Evolutionary conservation across 148 eudicot species (phyloP).

Genomic region (Salicornia ramosissima): DNA sequence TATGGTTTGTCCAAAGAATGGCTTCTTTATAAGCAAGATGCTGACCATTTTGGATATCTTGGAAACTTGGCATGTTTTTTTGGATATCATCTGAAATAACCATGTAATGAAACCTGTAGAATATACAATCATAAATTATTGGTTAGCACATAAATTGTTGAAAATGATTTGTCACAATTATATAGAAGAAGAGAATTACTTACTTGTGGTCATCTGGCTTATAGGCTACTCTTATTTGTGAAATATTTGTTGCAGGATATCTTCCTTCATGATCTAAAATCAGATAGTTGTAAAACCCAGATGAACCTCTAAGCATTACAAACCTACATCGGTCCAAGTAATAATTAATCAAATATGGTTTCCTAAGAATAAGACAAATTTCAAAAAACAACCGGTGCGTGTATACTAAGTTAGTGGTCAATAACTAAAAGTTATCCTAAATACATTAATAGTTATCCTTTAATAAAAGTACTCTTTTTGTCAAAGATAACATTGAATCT

Average conservation of each 20-base stretch:
- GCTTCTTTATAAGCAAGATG: constrained; percentile 60
- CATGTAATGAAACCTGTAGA: constrained; percentile 60
- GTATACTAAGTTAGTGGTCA: no score
- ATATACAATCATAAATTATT: neutral
- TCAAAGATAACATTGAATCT: no score
- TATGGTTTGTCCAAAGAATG: constrained; percentile 46
- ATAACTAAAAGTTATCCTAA: no score
- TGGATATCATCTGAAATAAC: constrained; percentile 61
- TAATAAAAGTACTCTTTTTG: no score
- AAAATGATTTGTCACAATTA: neutral
- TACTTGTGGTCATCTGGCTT: constrained; percentile 21
- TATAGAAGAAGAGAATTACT: neutral
- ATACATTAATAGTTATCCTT: no score
- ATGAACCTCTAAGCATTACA: constrained; percentile 27
- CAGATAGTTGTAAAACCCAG: constrained; percentile 25
- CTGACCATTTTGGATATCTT: constrained; percentile 41
- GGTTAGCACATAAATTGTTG: neutral
- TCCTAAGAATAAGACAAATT: neutral
- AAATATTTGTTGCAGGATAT: constrained; percentile 19
- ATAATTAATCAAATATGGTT: neutral
- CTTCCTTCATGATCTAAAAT: constrained; percentile 17
- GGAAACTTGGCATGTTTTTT: constrained; percentile 54
- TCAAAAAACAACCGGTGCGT: neutral
- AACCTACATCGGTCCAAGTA: constrained; percentile 11
- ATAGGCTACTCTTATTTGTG: constrained; percentile 25